Conservation (phyloP, 2,329 filamentous ascomycete genomes). For the Epichloe hybrida region DNA sequence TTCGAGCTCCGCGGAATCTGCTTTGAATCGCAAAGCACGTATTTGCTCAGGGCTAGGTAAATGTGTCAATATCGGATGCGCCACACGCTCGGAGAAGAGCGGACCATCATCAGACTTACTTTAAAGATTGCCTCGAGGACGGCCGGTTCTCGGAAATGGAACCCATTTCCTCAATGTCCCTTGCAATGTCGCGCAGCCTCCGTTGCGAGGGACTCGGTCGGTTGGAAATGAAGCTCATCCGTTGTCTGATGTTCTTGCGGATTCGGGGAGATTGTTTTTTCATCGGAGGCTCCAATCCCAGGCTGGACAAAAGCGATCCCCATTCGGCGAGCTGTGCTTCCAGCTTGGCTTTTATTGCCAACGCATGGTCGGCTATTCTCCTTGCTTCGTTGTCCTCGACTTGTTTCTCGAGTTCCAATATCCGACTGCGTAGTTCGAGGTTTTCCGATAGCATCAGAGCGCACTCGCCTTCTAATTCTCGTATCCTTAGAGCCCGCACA, state of each 20-base stretch:
- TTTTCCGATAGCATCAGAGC: conserved; percentile 68
- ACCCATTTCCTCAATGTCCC: conserved; percentile 37
- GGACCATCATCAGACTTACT: conserved; percentile 31
- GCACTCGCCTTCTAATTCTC: conserved; percentile 62
- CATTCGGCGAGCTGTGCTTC: conserved; percentile 62
- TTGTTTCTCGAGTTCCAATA: conserved; percentile 55
- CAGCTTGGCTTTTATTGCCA: conserved; percentile 56
- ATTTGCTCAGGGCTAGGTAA: conserved; percentile 45
- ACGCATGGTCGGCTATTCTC: conserved; percentile 50
- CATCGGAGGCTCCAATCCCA: conserved; percentile 47
- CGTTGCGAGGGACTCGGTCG: conserved; percentile 39
- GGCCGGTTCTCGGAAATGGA: conserved; percentile 55
- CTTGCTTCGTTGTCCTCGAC: conserved; percentile 47
- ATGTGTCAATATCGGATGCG: neutral
- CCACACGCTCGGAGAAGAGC: neutral
- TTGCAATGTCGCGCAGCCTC: conserved; percentile 41
- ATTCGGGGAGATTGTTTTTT: conserved; percentile 31
- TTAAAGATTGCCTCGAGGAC: conserved; percentile 54
- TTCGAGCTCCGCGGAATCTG: conserved; percentile 53
- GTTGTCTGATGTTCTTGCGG: conserved; percentile 27
- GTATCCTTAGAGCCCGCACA: conserved; percentile 62
- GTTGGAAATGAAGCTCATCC: conserved; percentile 25
- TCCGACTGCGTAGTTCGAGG: conserved; percentile 55
- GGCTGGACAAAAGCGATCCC: conserved; percentile 48
- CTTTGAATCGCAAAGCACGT: conserved; percentile 39